Base-by-base conservation (phyloP, 352 stramenopile species). In the Globisporangium iwayamae region DNA sequence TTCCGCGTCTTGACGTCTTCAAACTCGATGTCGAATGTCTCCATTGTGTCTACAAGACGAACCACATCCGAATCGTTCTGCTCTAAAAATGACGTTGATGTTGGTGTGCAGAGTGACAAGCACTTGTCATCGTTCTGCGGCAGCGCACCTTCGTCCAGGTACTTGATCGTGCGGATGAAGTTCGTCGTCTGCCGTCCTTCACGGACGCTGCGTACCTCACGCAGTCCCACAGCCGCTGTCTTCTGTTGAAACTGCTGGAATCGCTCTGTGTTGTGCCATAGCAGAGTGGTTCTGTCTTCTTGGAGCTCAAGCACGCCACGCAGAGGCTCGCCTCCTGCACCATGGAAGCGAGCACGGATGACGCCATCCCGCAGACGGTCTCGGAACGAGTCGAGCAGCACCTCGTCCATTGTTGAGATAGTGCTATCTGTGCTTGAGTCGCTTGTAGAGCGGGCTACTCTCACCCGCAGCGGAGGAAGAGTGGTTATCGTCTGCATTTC, bases 111-210 rank as follows among this genome's bases (percentile, higher is more conserved):
- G n/a, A 46, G 52, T 14, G 28, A 53, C 30, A 55, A 32, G 18
- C 45, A 45, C 18, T 57, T 46, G 18, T 64, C 25, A 4, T 64
- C 36, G 16, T 25, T 66, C n/a, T 48, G 34, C 0, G 83, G 75
- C 11, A 93, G 66, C 9, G 75, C 67, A 0, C 80, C 67, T 3
- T 68, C 60, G 7, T 66, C 56, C 18, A 95, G 52, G 60, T 91
- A 95, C 68, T 95, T 95, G 65, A 90, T 87, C 3, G 86, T 95
- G 47, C 86, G 78, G 46, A 93, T 75, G 55, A 95, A 85, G 32
- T 90, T 95, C 7, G 79, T 87, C 14, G 79, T 92, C 57, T 95
- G 86, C 0, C 84, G 76, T 13, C 86, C 86, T 6, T 78, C 76
- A 14, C 84, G 74, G 43, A 95, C 78, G 39, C 73, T 81, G 50